Evolutionary conservation across 2,329 filamentous ascomycete genomes (phyloP), one percentile per base, ranked within the genome.

Genomic region (Epichloe sylvatica): DNA sequence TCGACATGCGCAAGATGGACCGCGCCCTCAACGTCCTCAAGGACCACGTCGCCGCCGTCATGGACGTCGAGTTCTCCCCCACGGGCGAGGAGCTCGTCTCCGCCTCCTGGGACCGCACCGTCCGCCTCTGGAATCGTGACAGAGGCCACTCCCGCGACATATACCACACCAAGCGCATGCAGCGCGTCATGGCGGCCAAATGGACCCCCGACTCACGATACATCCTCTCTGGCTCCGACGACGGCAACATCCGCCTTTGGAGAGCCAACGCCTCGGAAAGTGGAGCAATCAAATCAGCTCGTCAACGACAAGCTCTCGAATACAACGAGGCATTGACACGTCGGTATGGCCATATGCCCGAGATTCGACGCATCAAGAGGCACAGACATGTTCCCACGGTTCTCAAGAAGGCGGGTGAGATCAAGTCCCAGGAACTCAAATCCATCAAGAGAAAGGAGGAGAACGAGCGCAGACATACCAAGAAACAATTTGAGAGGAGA

Each of bases 111-210:
- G 54, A 88, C 77, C 81, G 89, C 53, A 95, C 88, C 4, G 75
- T 98, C 47, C 81, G 92, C 46, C 71, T 97, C 46, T 97, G 89
- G 86, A 80, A 80, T 63, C 78, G 86, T 50, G 78, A 83, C 55
- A 73, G 83, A 53, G 91, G 91, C 23, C 87, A 92, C 67, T 90
- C 86, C 13, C 78, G 90, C 58, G 92, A 98, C 62, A 81, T 96
- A 45, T 98, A 97, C 69, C 90, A 97, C 71, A 97, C 92, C 17
- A 94, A 96, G 70, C 82, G 92, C 55, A 96, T 96, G 91, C 91
- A 97, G 71, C 80, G 91, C 57, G 89, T 96, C 50, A 94, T 94
- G 70, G 83, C 84, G 9, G 81, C 81, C 45, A 80, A 78, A 53
- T 97, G 86, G 76, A 92, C 89, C 0, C 86, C 89, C 5, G 92